Conservation (phyloP, 2,329 filamentous ascomycete genomes). For the Grosmannia clavigera region DNA sequence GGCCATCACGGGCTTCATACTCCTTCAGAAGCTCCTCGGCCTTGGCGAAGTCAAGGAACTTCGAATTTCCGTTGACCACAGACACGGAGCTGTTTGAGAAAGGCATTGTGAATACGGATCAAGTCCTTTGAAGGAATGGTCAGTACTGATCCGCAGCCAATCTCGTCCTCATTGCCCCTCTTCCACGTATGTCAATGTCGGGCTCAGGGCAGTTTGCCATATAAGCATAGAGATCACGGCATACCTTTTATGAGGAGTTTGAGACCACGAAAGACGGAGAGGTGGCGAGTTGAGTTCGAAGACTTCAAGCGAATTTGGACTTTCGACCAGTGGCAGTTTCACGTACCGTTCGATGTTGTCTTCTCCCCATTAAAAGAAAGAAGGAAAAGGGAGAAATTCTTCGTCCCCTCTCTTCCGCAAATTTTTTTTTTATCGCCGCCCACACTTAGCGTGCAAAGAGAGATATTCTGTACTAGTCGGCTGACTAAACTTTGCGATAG, state of each 20-base stretch:
- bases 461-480: background rate
- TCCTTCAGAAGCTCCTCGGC: constrained; percentile 73
- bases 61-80: constrained; percentile 36
- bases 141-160: background rate
- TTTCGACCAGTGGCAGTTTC: constrained; percentile 15
- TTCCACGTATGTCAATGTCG: background rate
- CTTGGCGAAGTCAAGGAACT: constrained; percentile 59
- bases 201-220: background rate
- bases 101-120: constrained; percentile 48
- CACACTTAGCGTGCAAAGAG: background rate
- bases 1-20: constrained; percentile 72
- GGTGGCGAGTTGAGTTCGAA: constrained; percentile 12
- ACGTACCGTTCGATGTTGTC: constrained; percentile 14
- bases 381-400: constrained; percentile 11
- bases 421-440: constrained; percentile 14
- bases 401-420: constrained; percentile 1
- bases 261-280: background rate
- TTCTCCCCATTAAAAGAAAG: constrained; percentile 18
- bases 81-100: constrained; percentile 52
- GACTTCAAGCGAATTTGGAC: constrained; percentile 13
- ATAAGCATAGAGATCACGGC: background rate
- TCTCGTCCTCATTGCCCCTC: background rate
- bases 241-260: background rate
- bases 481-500: background rate
- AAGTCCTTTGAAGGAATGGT: background rate